Evolutionary conservation across 192 early-diverging fungal genomes (phyloP), one percentile per base, ranked within the genome.

Genomic region (Coemansia sp.): DNA sequence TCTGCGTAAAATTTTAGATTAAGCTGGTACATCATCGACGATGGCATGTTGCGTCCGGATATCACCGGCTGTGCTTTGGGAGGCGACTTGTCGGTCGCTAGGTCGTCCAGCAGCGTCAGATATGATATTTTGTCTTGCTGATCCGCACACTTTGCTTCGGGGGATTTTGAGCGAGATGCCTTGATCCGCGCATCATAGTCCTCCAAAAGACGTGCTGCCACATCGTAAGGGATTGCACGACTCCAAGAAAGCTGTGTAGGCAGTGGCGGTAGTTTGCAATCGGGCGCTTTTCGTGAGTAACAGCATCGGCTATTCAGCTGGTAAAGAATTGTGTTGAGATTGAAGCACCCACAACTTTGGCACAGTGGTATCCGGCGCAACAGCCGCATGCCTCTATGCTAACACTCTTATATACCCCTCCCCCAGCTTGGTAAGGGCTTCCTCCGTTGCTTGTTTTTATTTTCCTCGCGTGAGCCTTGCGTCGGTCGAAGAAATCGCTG

Each of bases 11-110:
- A 59, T 42, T 52, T 43, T 15, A 77, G 50, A 9, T 50, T 46
- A 3, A 70, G 58, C 12, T 56, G 57, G 30, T 30, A 55, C 73
- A 77, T 77, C 40, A 77, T 52, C 23, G 73, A 65, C 43, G 73
- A 77, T 15, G 73, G 73, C 73, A 77, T 77, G 19, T 55, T 43
- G 33, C 35, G 57, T 26, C 57, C 48, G 9, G 36, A 19, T 3
- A 47, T 45, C 16, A 28, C 30, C 8, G 23, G 28, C 4, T 21
- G 28, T 50, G 48, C 9, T 31, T 18, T n/a, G 23, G 0, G 23
- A 31, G 33, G 33, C 33, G 33, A 6, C 7, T 35, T 2, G 1
- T 35, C 33, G 5, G 26, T 15, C 48, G 9, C 28, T 16, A 28
- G n/a, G 30, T 15, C 46, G 30, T 33, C n/a, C 6, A 50, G 48